Conservation (phyloP, 768 basidiomycete species). For the Lepiota venenata region DNA sequence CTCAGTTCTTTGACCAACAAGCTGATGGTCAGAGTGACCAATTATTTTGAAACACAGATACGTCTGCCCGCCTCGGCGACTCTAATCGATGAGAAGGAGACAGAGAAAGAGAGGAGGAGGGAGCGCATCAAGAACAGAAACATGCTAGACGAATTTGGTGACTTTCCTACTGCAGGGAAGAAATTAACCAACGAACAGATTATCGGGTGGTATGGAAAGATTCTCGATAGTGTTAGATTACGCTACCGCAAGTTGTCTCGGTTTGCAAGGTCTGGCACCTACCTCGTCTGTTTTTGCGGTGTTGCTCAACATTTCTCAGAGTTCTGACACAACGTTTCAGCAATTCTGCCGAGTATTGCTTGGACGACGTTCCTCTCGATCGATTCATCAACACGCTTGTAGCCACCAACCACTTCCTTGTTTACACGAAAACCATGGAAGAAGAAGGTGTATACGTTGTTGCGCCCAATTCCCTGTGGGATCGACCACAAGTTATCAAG, state of each 20-base stretch:
- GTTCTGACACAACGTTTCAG: conserved; percentile 83
- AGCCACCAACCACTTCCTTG: conserved; percentile 87
- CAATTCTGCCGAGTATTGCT: conserved; percentile 87
- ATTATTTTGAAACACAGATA: conserved; percentile 94
- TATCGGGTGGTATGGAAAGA: conserved; percentile 87
- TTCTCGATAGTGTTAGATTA: conserved; percentile 87
- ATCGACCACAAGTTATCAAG: conserved; percentile 72
- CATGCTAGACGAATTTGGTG: conserved; percentile 12
- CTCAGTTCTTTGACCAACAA: conserved; percentile 87
- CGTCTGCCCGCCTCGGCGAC: conserved; percentile 58
- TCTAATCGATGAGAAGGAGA: conserved; percentile 20
- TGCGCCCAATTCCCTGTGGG: conserved; percentile 72
- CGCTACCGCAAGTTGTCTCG: conserved; percentile 93
- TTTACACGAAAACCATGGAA: conserved; percentile 86
- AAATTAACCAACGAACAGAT: conserved; percentile 82
- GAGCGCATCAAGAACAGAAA: conserved; percentile 11
- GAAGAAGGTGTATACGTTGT: conserved; percentile 92
- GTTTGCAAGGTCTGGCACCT: conserved; percentile 68
- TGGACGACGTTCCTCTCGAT: conserved; percentile 72
- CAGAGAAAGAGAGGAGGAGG: conserved; percentile 7
- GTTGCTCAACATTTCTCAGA: conserved; percentile 28
- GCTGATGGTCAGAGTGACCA: conserved; percentile 87
- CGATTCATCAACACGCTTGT: conserved; percentile 78
- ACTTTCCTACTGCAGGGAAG: conserved; percentile 31
- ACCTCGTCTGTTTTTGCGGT: conserved; percentile 8